These are phyloP conservation scores for Coemansia sp. DNA, from an alignment of 192 early-diverging fungal species.

Conservation along the genomic window DNA sequence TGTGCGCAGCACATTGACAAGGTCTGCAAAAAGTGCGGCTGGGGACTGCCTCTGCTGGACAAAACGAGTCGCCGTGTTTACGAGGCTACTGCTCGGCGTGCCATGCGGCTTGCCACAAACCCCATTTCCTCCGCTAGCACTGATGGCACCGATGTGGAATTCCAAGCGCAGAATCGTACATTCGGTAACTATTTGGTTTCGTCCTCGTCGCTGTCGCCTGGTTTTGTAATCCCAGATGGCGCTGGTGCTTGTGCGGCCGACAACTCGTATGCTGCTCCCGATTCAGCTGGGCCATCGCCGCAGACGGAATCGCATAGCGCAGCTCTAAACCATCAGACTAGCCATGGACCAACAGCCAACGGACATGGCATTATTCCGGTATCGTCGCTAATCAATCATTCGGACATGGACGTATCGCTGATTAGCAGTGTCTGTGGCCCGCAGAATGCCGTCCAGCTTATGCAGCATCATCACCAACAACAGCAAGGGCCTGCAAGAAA, in stretches of 20 bases:
- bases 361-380: conserved; percentile 28
- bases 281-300: conserved; percentile 1
- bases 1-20: conserved; percentile 97
- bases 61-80: conserved; percentile 54
- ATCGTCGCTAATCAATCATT: conserved; percentile 45
- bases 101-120: conserved; percentile 28
- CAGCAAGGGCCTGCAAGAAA: background rate
- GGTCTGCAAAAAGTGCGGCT: conserved; percentile 93
- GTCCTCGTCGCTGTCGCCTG: background rate
- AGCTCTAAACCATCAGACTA: conserved; percentile 1
- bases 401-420: conserved; percentile 31
- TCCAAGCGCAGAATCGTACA: conserved; percentile 2
- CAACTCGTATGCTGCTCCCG: conserved; percentile 15
- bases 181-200: conserved; percentile 3
- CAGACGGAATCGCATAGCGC: too few relatives aligned
- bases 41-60: conserved; percentile 89
- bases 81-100: conserved; percentile 51
- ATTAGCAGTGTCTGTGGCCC: conserved; percentile 53
- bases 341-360: conserved; percentile 7
- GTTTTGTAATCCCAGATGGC: background rate
- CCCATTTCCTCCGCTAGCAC: conserved; percentile 1
- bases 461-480: conserved; percentile 15
- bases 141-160: background rate
- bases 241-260: background rate
- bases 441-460: conserved; percentile 37